Conservation (phyloP, 495 filamentous ascomycete genomes). For the Ramalina intermedia region DNA sequence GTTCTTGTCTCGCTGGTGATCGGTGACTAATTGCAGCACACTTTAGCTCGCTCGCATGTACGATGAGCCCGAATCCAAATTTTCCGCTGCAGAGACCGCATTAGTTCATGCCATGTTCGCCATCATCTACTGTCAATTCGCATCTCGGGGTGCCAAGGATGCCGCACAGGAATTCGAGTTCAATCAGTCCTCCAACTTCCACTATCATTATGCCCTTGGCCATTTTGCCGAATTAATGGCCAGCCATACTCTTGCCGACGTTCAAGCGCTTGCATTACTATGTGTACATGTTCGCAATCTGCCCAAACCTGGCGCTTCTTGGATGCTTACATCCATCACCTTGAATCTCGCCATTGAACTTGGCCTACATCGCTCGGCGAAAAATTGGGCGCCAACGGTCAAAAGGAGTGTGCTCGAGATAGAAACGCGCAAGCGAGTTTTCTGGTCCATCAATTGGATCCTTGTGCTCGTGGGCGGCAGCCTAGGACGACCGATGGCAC, state of each 20-base stretch:
- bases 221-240: conserved; percentile 48
- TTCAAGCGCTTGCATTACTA: conserved; percentile 60
- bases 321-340: conserved; percentile 44
- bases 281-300: conserved; percentile 55
- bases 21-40: no score
- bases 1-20: no score
- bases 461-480: conserved; percentile 53
- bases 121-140: conserved; percentile 60
- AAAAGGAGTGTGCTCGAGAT: conserved; percentile 39
- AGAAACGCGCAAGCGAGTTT: conserved; percentile 63
- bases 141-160: conserved; percentile 42
- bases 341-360: conserved; percentile 53
- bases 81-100: conserved; percentile 50
- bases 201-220: conserved; percentile 59
- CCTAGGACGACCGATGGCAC: conserved; percentile 59
- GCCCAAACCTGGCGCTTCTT: conserved; percentile 63
- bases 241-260: conserved; percentile 42
- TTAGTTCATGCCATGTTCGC: conserved; percentile 66
- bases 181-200: conserved; percentile 50
- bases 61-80: conserved; percentile 43
- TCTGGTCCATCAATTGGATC: conserved; percentile 53
- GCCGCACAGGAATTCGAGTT: conserved; percentile 32
- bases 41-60: conserved; percentile 26
- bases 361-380: conserved; percentile 56
- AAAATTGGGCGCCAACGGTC: conserved; percentile 40